Percentiles rank a stretch among this genome's conserved stretches.
phyloP scores from a whole-genome alignment of 495 filamentous ascomycete species.

The Podospora pseudopauciseta region DNA sequence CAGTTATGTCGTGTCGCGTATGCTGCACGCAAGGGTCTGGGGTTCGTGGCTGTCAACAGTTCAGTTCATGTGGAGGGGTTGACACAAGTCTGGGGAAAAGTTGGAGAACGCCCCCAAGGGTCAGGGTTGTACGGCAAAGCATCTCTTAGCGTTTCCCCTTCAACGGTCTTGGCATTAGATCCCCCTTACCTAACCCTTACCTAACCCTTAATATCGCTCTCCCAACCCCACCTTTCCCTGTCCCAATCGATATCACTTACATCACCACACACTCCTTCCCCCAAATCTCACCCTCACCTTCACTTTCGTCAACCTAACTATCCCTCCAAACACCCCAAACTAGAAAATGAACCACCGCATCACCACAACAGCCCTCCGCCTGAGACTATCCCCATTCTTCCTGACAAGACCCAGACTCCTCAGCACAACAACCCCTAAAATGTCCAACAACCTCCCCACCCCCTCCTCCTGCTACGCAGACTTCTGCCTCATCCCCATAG shows the following conservation, averaged over 20 bases:
- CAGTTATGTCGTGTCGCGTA: background rate
- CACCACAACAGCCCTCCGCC: background rate
- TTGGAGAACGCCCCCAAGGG: background rate
- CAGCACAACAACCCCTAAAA: background rate
- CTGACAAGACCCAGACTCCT: background rate
- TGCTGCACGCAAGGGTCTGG: background rate
- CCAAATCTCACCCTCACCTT: background rate
- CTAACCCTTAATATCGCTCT: background rate
- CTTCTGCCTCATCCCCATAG: slow-evolving; percentile 83
- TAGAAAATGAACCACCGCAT: background rate
- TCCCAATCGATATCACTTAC: no score
- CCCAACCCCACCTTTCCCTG: no score
- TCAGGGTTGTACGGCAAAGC: background rate
- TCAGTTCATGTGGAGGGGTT: background rate
- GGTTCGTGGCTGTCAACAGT: background rate
- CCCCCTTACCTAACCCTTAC: background rate
- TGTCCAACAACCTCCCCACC: slow-evolving; percentile 52
- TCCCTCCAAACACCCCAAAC: no score
- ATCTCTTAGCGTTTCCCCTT: background rate
- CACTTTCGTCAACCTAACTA: background rate
- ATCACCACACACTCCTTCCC: no score
- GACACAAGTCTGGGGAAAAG: background rate
- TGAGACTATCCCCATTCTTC: background rate
- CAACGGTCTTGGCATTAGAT: background rate
- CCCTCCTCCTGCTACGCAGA: slow-evolving; percentile 69